These are phyloP conservation scores for Boletellus deceptivus DNA, from an alignment of 1,284 basidiomycete species.

Conservation along the genomic window DNA sequence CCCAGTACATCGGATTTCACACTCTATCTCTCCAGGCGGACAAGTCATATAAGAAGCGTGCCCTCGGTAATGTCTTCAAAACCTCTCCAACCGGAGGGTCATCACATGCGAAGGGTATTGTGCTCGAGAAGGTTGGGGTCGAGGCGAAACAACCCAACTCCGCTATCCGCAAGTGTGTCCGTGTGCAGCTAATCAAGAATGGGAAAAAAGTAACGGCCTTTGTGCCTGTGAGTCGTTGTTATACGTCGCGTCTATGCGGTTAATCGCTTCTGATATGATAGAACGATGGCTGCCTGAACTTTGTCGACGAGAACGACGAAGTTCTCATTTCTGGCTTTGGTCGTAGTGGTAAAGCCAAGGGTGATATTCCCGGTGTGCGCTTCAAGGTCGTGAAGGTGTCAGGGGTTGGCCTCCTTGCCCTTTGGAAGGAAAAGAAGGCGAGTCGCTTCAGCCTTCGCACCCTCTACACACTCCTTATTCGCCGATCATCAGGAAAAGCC, in stretches of 20 bases:
- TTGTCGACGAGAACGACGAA: constrained; percentile 99
- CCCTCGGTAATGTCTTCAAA: constrained; percentile 99
- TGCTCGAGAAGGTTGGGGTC: constrained; percentile 96
- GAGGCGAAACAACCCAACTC: constrained; percentile 99
- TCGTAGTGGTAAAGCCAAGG: constrained; percentile 98
- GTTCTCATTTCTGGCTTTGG: constrained; percentile 99
- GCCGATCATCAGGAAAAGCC: constrained; percentile 73
- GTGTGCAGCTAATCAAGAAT: constrained; percentile 99
- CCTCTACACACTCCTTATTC: neutral
- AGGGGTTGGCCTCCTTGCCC: constrained; percentile 94
- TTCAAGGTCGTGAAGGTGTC: constrained; percentile 99
- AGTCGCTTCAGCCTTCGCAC: constrained; percentile 19
- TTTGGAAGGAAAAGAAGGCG: constrained; percentile 99
- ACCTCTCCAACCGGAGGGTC: constrained; percentile 99
- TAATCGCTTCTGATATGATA: constrained; percentile 34
- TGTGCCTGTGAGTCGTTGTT: constrained; percentile 50
- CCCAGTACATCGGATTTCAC: constrained; percentile 12
- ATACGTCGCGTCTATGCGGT: neutral
- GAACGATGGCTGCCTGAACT: constrained; percentile 99
- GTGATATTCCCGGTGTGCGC: constrained; percentile 95
- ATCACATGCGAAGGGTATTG: constrained; percentile 99
- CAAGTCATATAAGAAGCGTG: constrained; percentile 99
- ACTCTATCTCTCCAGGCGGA: constrained; percentile 67
- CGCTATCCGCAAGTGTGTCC: constrained; percentile 99
- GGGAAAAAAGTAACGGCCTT: constrained; percentile 98